Evolutionary conservation across 306 rosid species (phyloP).

Genomic region (Glycine soja): DNA sequence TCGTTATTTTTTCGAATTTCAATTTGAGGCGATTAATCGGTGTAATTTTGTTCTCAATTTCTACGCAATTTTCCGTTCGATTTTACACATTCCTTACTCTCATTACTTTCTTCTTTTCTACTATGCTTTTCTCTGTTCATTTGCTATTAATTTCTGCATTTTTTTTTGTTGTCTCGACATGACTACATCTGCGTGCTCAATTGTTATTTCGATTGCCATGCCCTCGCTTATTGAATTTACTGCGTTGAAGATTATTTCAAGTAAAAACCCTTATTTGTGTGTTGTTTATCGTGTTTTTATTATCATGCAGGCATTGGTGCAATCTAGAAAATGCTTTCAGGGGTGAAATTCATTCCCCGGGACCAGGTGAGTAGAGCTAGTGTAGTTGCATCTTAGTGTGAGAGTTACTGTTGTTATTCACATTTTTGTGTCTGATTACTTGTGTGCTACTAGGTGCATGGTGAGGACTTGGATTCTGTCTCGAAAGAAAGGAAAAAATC

Average conservation of each 20-base stretch:
- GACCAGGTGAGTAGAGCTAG: slow-evolving; percentile 47
- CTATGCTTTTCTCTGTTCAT: not conserved
- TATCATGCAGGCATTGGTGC: slow-evolving; percentile 29
- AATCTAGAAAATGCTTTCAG: slow-evolving; percentile 53
- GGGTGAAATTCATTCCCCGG: slow-evolving; percentile 59
- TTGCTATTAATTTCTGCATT: not conserved
- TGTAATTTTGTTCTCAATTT: not conserved
- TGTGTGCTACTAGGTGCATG: slow-evolving; percentile 41
- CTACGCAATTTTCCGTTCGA: not conserved
- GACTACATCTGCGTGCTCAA: not conserved
- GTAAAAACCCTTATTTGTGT: not conserved
- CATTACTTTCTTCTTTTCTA: not conserved
- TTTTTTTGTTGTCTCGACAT: not conserved
- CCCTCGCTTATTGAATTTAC: not conserved
- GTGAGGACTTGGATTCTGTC: slow-evolving; percentile 49
- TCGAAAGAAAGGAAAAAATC: slow-evolving; percentile 54
- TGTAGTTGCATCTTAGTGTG: slow-evolving; percentile 13
- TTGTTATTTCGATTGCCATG: not conserved
- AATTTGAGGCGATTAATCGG: not conserved
- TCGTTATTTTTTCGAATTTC: not conserved
- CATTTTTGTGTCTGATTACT: not conserved
- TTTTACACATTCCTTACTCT: not conserved
- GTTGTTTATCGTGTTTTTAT: not conserved
- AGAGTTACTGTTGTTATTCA: not conserved
- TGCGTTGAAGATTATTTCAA: not conserved